Percentiles rank a stretch among this genome's conserved stretches.
These are phyloP conservation scores for Pterocarpus santalinus DNA, from an alignment of 306 rosid species.

Conservation along the genomic window DNA sequence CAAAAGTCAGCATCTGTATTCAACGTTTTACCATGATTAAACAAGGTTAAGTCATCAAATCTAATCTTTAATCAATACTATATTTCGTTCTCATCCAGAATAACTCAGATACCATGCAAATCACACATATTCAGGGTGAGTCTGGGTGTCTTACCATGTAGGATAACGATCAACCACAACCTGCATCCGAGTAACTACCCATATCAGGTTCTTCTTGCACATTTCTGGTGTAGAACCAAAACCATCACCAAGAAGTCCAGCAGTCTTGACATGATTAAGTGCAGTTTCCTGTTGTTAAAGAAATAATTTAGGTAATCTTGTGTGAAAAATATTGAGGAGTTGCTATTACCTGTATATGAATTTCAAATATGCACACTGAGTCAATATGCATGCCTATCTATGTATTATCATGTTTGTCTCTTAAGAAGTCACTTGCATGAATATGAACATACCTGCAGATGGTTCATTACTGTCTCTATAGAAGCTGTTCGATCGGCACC, in stretches of 20 bases:
- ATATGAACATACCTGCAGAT: slow-evolving; percentile 76
- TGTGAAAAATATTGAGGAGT: slow-evolving; percentile 20
- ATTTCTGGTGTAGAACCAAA: slow-evolving; percentile 98
- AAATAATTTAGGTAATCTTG: slow-evolving; percentile 33
- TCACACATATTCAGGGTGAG: background rate
- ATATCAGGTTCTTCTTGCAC: slow-evolving; percentile 93
- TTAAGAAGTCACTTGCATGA: background rate
- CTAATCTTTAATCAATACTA: background rate
- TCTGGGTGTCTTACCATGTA: slow-evolving; percentile 75
- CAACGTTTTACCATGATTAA: slow-evolving; percentile 14
- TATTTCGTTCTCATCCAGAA: slow-evolving; percentile 7
- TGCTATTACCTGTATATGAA: slow-evolving; percentile 11
- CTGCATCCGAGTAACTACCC: slow-evolving; percentile 98
- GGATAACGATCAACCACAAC: slow-evolving; percentile 97
- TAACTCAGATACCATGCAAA: background rate
- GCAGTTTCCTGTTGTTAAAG: slow-evolving; percentile 86
- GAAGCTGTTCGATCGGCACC: slow-evolving; percentile 99
- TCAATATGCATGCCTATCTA: slow-evolving; percentile 20
- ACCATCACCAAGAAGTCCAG: slow-evolving; percentile 95
- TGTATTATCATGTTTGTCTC: slow-evolving; percentile 6
- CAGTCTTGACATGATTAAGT: slow-evolving; percentile 93
- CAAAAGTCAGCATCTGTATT: background rate
- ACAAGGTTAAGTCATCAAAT: slow-evolving; percentile 24
- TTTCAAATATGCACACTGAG: slow-evolving; percentile 3
- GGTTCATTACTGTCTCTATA: slow-evolving; percentile 96